phyloP scores from a whole-genome alignment of 148 eudicot genomes.

The Polygonum maritimum region DNA sequence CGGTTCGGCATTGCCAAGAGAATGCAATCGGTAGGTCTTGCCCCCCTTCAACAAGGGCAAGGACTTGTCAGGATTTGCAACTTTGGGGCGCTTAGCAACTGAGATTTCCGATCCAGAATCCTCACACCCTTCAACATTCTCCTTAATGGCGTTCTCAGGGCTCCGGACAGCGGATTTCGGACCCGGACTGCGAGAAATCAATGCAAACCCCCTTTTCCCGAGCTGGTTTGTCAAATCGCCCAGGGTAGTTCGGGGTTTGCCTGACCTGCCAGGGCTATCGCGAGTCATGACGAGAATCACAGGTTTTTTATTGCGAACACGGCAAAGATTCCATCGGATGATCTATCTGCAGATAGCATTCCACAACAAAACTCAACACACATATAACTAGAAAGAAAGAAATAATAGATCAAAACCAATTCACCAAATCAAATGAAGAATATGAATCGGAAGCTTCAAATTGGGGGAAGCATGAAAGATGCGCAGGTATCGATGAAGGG shows the following conservation, averaged over 20 bases:
- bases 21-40: slow-evolving; percentile 27
- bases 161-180: slow-evolving; percentile 14
- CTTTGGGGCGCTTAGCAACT: slow-evolving; percentile 14
- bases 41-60: slow-evolving; percentile 27
- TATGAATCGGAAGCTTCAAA: neutral
- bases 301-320: neutral
- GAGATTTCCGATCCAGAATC: slow-evolving; percentile 24
- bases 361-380: neutral
- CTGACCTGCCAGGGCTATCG: slow-evolving; percentile 10
- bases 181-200: slow-evolving; percentile 17
- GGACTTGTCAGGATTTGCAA: slow-evolving; percentile 14
- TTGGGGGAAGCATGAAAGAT: neutral
- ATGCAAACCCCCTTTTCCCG: slow-evolving; percentile 35
- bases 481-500: neutral
- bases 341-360: neutral
- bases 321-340: slow-evolving; percentile 3
- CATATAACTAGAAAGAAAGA: neutral
- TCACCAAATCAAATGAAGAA: neutral
- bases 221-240: slow-evolving; percentile 51
- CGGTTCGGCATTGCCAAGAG: slow-evolving; percentile 21
- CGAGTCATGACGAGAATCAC: neutral
- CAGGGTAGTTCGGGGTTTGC: slow-evolving; percentile 22
- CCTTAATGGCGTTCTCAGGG: neutral
- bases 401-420: neutral
- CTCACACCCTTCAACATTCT: slow-evolving; percentile 19